Evolutionary conservation across 106 monocot genomes (phyloP).

Genomic region (Dendrobium catenatum): DNA sequence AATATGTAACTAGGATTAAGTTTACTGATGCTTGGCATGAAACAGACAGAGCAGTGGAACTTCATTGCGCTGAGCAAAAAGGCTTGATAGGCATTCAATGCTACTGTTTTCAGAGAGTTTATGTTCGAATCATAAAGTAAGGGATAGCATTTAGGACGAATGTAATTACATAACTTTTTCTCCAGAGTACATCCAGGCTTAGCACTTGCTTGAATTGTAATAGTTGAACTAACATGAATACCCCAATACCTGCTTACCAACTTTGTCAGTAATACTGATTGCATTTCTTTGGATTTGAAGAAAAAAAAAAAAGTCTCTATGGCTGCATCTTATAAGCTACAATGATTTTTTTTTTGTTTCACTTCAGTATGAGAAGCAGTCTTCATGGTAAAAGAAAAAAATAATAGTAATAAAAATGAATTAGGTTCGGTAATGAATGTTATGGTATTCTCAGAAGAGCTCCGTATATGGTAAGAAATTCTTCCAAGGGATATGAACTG

Average conservation of each 20-base stretch:
- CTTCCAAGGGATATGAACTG: neutral
- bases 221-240: slow-evolving; percentile 54
- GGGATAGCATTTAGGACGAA: slow-evolving; percentile 74
- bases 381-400: neutral
- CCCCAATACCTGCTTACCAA: slow-evolving; percentile 49
- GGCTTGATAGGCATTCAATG: slow-evolving; percentile 83
- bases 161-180: slow-evolving; percentile 49
- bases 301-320: too few relatives aligned
- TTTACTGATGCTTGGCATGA: slow-evolving; percentile 15
- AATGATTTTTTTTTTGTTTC: neutral
- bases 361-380: neutral
- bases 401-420: neutral
- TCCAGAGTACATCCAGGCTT: slow-evolving; percentile 24
- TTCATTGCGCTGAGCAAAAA: slow-evolving; percentile 97
- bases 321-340: neutral
- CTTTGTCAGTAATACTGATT: neutral
- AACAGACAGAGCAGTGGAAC: slow-evolving; percentile 69
- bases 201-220: slow-evolving; percentile 36
- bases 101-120: slow-evolving; percentile 54
- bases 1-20: slow-evolving; percentile 25
- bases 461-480: neutral
- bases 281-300: neutral
- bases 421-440: neutral
- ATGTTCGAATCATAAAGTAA: slow-evolving; percentile 78
- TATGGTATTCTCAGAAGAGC: neutral